Base-by-base conservation (phyloP, 2,329 filamentous ascomycete species). In the Cryphonectria naterciae region DNA sequence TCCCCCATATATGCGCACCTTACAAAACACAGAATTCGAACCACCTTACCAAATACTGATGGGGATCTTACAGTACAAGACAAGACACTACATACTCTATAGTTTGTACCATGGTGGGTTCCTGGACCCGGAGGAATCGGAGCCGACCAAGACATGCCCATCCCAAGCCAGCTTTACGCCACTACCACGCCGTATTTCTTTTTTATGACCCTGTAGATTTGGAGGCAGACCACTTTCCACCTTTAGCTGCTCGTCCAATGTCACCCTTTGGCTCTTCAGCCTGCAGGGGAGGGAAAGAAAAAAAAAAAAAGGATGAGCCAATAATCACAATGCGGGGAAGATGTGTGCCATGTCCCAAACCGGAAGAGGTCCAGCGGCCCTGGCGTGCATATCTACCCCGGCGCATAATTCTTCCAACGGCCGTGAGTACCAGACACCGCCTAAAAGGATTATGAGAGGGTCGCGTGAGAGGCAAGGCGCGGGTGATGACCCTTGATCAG, bases 401-500 rank as follows among this genome's bases (percentile, higher is more conserved):
- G 60, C 60, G 68, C 41, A 61, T 61, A 37, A n/a, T n/a, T 66
- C 65, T 52, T 39, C 65, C 28, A 56, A 56, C 25, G 52, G 13
- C 52, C 52, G 13, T 56, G 52, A 28, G 10, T 56, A 15, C 52
- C 28, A 58, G 28, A 32, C n/a, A 32, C 54, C 54, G 54, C 28
- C 54, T 22, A 19, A 49, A n/a, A 49, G 22, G 15, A 28, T 28
- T 32, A 15, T 19, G 54, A 58, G 28, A 58, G 54, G 61, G 61
- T 64, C 61, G 22, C 61, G 61, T 46, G 39, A 25, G 39, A 64
- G 63, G 63, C 63, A 49, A 54, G 32, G 32, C 68, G 67, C 60
- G 63, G 68, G 54, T 62, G 68, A 52, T 56, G 17, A 65, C 41
- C 64, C 54, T 56, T 67, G 68, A 49, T 22, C 68, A 54, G n/a